Evolutionary conservation across 1,284 basidiomycete genomes (phyloP), one percentile per base, ranked within the genome.

Genomic region (Hypsizygus ulmarius): DNA sequence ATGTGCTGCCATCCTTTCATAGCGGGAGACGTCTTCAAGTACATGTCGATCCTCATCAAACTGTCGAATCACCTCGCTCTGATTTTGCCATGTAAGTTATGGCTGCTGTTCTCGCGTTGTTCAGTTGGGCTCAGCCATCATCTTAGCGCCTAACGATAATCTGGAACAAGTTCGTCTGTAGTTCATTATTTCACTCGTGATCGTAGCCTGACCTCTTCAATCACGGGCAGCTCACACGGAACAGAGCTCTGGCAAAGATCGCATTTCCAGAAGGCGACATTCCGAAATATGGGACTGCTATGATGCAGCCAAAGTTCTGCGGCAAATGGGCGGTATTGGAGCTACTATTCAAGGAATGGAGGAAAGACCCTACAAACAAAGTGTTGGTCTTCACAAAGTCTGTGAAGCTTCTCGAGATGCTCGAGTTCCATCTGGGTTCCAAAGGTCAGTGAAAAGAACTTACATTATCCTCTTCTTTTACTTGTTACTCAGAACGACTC

Each of bases 341-440:
- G 49, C 69, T 73, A 0, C 69, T 93, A 0, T 68, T 93, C 12
- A 71, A 67, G 27, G 77, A 81, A 49, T 90, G 87, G 87, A 68
- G 70, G 36, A 77, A 73, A 55, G 83, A 86, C 50, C 58, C 53
- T 2, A 70, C 72, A 1, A 93, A 88, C 65, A 92, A 91, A 61
- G 84, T 92, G 18, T 71, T 93, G 18, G 82, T 93, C 45, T 95
- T 95, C 66, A 92, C 90, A 2, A 90, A 90, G 62, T 87, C 87
- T 1, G 81, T 90, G 49, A 91, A 90, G 61, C 68, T 95, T 12
- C 70, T 95, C 15, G 82, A 87, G 8, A 89, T 91, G 76, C 67
- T 95, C 29, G 81, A 87, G 43, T 84, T 78, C 56, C 83, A 89
- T 60, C 71, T 94, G 12, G 72, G 72, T 15, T 68, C 68, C 5